Evolutionary conservation across 2,329 filamentous ascomycete species (phyloP).

Genomic region (Fusarium sambucinum): DNA sequence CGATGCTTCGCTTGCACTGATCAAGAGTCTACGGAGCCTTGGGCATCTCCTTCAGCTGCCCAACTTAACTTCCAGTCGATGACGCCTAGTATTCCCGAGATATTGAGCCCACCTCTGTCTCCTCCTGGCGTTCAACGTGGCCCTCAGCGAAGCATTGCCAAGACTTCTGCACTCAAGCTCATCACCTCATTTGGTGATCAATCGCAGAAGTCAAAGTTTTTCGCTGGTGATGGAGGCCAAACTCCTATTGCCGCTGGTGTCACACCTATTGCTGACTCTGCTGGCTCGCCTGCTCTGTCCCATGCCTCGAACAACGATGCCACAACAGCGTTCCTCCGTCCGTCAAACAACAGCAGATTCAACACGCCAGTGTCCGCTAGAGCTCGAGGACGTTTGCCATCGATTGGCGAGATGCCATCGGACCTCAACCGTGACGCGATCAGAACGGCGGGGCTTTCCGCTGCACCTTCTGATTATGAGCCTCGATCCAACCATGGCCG

Average conservation of each 20-base stretch:
- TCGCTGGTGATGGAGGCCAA: constrained; percentile 67
- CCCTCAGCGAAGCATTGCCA: constrained; percentile 74
- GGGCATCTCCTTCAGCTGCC: constrained; percentile 84
- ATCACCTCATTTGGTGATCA: constrained; percentile 87
- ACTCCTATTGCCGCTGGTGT: constrained; percentile 86
- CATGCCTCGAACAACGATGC: constrained; percentile 65
- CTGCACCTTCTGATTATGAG: constrained; percentile 44
- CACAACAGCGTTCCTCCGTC: constrained; percentile 75
- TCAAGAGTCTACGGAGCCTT: constrained; percentile 84
- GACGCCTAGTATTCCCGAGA: constrained; percentile 67
- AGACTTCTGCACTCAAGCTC: constrained; percentile 86
- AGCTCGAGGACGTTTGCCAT: constrained; percentile 75
- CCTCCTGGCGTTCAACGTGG: constrained; percentile 73
- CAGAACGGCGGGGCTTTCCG: constrained; percentile 43
- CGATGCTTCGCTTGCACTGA: constrained; percentile 93
- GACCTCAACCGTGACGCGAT: constrained; percentile 51
- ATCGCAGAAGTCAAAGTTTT: constrained; percentile 73
- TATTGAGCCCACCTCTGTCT: constrained; percentile 79
- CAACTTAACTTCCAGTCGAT: constrained; percentile 69
- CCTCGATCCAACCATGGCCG: constrained; percentile 51
- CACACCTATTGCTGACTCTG: constrained; percentile 88
- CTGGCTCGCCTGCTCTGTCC: constrained; percentile 69
- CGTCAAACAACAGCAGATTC: constrained; percentile 74
- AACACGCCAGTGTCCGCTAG: constrained; percentile 76
- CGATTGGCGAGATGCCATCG: constrained; percentile 73